These are phyloP conservation scores for Pugionium cornutum DNA, from an alignment of 345 rosid genomes.

Conservation along the genomic window DNA sequence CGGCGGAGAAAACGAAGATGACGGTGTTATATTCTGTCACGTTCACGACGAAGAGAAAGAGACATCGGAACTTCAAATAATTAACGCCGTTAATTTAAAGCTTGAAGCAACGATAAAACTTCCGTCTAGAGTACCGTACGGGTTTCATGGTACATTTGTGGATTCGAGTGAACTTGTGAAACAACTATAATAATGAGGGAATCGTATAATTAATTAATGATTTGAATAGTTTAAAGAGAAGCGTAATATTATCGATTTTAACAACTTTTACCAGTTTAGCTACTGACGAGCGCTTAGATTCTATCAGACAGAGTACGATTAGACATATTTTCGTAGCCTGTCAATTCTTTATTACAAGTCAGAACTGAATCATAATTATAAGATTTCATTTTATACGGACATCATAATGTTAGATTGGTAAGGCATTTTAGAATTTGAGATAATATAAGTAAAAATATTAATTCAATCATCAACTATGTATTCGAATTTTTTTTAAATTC, in stretches of 20 bases:
- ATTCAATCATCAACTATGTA: too few species aligned
- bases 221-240: background rate
- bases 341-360: too few species aligned
- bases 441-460: too few species aligned
- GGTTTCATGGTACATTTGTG: slow-evolving; percentile 92
- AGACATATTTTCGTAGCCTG: background rate
- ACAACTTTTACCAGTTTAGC: background rate
- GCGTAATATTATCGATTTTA: background rate
- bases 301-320: too few species aligned
- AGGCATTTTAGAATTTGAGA: too few species aligned
- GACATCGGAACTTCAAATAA: slow-evolving; percentile 79
- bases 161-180: slow-evolving; percentile 55
- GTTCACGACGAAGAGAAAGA: slow-evolving; percentile 78
- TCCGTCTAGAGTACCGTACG: slow-evolving; percentile 92
- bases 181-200: slow-evolving; percentile 46
- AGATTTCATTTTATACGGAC: too few species aligned
- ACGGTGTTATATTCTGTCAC: slow-evolving; percentile 68
- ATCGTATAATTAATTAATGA: background rate
- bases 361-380: background rate
- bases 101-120: slow-evolving; percentile 72
- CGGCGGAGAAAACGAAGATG: slow-evolving; percentile 59
- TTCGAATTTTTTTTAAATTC: too few species aligned
- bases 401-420: too few species aligned
- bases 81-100: slow-evolving; percentile 61
- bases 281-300: background rate